Base-by-base conservation (phyloP, 2,329 filamentous ascomycete species). In the Diaporthe longicolla region DNA sequence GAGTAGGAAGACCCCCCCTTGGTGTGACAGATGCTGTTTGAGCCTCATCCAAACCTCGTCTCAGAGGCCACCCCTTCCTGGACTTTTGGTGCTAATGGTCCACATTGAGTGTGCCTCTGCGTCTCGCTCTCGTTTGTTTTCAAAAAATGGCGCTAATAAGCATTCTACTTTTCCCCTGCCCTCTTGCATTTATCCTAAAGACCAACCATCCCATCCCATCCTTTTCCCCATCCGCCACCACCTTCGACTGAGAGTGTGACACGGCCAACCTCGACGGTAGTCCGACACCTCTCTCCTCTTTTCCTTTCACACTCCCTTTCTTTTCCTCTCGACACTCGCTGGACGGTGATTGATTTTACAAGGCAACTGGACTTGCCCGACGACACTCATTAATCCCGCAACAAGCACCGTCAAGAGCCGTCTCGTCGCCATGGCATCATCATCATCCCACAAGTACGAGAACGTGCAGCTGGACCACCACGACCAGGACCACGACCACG, bases 401-500 rank as follows among this genome's bases (percentile, higher is more conserved):
- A 11, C n/a, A 32, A 29, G 4, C 50, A 40, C 69, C 9, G 10
- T 21, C 9, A 55, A 21, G n/a, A 15, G 66, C 29, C 35, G 24
- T 29, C 65, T n/a, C 37, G 40, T 19, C 32, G 13, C 32, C 45
- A 75, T 71, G 72, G 72, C 72, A 32, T 69, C 72, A 29, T 43
- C 40, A 43, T 13, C 37, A 40, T 9, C 35, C 1, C 75, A 75
- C 69, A 79, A 81, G 72, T 83, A 83, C 77, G 77, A 80, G 58
- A 79, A 80, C 72, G 71, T 84, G 61, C 76, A 79, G 43, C 71
- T 78, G 26, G 80, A 82, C 73, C 79, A 81, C 50, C 83, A 70
- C 10, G 80, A 82, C 73, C 79, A 81, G 48, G 83, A 70, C 10
- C n/a, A 55, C 13, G 80, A 81, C n/a, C 82, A 84, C 29, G 80